phyloP scores from a whole-genome alignment of 805 yeast species.

The Lipomyces orientalis region DNA sequence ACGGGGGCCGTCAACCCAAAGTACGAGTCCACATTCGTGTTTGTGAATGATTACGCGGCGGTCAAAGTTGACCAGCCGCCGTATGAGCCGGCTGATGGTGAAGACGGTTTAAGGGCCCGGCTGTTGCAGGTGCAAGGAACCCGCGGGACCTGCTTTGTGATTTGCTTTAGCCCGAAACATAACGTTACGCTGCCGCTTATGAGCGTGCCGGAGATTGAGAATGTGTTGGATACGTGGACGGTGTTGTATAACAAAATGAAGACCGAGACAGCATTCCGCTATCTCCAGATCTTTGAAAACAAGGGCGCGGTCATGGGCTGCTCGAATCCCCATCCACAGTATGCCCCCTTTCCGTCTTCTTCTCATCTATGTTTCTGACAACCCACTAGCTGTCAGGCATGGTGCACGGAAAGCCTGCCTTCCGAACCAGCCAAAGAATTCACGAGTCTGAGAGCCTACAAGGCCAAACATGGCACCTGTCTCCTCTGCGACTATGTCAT shows the following conservation, averaged over 20 bases:
- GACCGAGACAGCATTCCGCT: slow-evolving; percentile 51
- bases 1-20: slow-evolving; percentile 64
- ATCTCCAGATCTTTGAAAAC: slow-evolving; percentile 76
- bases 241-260: slow-evolving; percentile 56
- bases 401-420: slow-evolving; percentile 60
- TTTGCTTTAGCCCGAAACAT: slow-evolving; percentile 75
- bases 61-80: slow-evolving; percentile 58
- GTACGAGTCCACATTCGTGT: slow-evolving; percentile 62
- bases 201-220: slow-evolving; percentile 51
- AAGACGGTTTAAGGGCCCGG: slow-evolving; percentile 38
- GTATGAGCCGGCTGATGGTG: slow-evolving; percentile 28
- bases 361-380: neutral
- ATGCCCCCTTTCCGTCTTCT: slow-evolving; percentile 18
- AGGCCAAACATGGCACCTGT: slow-evolving; percentile 51
- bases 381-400: slow-evolving; percentile 64
- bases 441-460: slow-evolving; percentile 56
- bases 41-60: slow-evolving; percentile 74
- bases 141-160: slow-evolving; percentile 70
- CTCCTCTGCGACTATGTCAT: slow-evolving; percentile 67
- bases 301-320: slow-evolving; percentile 84
- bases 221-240: slow-evolving; percentile 68
- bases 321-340: slow-evolving; percentile 78
- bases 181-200: slow-evolving; percentile 58
- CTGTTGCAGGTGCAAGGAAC: slow-evolving; percentile 64
- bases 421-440: slow-evolving; percentile 69